Evolutionary conservation across 2,329 filamentous ascomycete genomes (phyloP).

Genomic region (Pyricularia pennisetigena): DNA sequence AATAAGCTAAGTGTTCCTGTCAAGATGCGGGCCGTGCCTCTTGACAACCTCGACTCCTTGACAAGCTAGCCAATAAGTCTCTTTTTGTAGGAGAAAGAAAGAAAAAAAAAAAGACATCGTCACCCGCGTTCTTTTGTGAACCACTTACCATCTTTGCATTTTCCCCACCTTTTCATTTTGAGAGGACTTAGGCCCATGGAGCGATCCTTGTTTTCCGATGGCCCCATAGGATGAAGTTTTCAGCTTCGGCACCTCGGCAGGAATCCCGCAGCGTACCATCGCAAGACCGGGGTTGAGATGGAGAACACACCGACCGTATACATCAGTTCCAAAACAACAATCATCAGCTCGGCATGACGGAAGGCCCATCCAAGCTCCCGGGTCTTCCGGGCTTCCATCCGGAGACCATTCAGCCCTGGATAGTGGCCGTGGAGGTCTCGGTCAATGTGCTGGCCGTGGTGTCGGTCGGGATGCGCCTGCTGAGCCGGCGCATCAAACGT

Average conservation of each 20-base stretch:
- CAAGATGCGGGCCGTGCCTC: background rate
- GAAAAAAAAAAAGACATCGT: background rate
- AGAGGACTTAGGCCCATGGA: background rate
- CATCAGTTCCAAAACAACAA: background rate
- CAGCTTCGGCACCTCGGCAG: no score
- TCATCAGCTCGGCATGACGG: background rate
- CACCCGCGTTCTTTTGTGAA: background rate
- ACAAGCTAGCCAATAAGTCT: background rate
- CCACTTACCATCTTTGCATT: background rate
- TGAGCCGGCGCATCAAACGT: constrained; percentile 29
- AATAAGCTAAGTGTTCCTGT: background rate
- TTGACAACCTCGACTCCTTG: background rate
- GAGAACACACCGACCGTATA: background rate
- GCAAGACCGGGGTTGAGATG: no score
- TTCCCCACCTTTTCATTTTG: background rate
- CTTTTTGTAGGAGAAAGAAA: background rate
- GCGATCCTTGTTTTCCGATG: background rate
- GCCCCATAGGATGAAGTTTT: no score
- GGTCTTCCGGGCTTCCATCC: constrained; percentile 22
- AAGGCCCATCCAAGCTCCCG: constrained; percentile 7
- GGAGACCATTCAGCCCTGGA: constrained; percentile 31
- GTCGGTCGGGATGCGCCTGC: constrained; percentile 27
- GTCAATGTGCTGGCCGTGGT: constrained; percentile 30
- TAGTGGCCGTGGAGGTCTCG: constrained; percentile 25
- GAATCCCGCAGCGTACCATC: background rate